Percentiles rank a stretch among this genome's conserved stretches.
phyloP scores from a whole-genome alignment of 441 rosid species.

The Arabidopsis hybrid region DNA sequence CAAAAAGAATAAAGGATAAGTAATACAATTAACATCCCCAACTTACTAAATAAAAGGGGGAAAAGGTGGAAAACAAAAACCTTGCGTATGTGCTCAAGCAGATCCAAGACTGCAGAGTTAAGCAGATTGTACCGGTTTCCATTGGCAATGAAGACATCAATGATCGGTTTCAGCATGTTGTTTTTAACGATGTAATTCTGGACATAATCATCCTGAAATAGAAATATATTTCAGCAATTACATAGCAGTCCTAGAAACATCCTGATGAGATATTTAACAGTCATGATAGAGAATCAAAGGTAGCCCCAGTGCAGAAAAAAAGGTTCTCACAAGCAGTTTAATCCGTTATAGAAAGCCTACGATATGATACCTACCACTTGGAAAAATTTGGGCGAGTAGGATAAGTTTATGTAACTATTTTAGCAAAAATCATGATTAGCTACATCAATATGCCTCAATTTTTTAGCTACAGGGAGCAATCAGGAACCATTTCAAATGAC shows the following conservation, averaged over 20 bases:
- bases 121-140: conserved; percentile 93
- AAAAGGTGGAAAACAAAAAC: conserved; percentile 49
- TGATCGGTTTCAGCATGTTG: conserved; percentile 82
- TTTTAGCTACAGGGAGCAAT: conserved; percentile 19
- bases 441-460: conserved; percentile 29
- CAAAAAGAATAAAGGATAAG: conserved; percentile 30
- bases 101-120: conserved; percentile 92
- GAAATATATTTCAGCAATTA: conserved; percentile 36
- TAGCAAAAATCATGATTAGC: not conserved
- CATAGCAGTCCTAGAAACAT: not conserved
- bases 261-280: conserved; percentile 16
- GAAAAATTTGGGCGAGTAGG: conserved; percentile 14
- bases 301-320: not conserved
- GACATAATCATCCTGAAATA: conserved; percentile 88
- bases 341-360: conserved; percentile 11
- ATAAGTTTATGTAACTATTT: conserved; percentile 24
- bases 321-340: conserved; percentile 11
- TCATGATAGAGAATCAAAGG: conserved; percentile 15
- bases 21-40: conserved; percentile 28
- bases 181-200: conserved; percentile 82
- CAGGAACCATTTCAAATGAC: conserved; percentile 21
- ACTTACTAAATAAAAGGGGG: conserved; percentile 29
- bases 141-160: conserved; percentile 87
- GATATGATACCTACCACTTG: conserved; percentile 25
- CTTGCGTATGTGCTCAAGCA: conserved; percentile 93